These are phyloP conservation scores for Botrytis pseudocinerea DNA, from an alignment of 2,329 filamentous ascomycete genomes.

Conservation along the genomic window DNA sequence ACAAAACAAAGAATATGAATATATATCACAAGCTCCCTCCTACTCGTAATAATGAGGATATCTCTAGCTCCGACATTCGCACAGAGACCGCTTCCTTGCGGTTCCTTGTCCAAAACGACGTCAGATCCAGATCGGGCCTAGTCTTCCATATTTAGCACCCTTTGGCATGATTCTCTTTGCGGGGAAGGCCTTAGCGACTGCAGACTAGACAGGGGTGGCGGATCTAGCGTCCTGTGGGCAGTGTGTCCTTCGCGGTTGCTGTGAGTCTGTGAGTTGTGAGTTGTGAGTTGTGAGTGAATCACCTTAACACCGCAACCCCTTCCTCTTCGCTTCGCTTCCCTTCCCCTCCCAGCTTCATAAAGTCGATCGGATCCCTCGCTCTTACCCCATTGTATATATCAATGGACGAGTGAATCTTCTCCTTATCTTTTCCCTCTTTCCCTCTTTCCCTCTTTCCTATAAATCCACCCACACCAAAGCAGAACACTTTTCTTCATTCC, in stretches of 20 bases:
- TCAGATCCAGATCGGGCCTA: background rate
- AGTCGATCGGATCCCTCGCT: background rate
- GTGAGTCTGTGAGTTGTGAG: background rate
- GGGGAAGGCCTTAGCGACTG: background rate
- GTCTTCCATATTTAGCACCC: background rate
- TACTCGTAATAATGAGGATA: no score
- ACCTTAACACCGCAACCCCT: background rate
- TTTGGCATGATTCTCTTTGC: background rate
- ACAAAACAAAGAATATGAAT: background rate
- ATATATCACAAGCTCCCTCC: background rate
- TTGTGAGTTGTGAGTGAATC: background rate
- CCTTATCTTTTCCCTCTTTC: background rate
- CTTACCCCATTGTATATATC: background rate
- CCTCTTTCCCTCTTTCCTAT: background rate
- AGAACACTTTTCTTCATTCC: background rate
- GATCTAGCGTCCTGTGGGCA: no score
- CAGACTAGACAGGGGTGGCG: background rate
- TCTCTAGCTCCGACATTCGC: background rate
- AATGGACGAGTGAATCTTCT: background rate
- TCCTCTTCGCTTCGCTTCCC: background rate
- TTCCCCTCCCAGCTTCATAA: background rate
- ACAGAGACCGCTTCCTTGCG: background rate
- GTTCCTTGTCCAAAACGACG: constrained; percentile 1
- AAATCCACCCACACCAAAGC: background rate
- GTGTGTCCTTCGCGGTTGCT: no score